Conservation (phyloP, 495 filamentous ascomycete species). For the Usnea hakonensis region DNA sequence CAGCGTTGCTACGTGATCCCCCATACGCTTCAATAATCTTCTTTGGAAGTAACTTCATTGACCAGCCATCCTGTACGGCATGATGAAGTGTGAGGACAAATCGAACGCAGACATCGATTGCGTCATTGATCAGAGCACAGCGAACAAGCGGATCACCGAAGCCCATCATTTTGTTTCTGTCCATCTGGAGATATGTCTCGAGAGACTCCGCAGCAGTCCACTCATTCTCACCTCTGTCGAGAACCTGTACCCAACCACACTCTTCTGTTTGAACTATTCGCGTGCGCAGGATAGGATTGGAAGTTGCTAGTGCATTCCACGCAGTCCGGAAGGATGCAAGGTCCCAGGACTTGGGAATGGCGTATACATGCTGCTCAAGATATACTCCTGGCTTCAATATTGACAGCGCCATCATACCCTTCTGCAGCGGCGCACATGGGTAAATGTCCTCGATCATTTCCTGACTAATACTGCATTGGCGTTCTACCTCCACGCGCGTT, state of each 20-base stretch:
- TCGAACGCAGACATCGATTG: too few relatives aligned
- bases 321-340: conserved; percentile 31
- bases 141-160: too few relatives aligned
- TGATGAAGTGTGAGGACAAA: too few relatives aligned
- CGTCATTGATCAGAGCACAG: too few relatives aligned
- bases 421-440: conserved; percentile 54
- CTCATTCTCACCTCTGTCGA: conserved; percentile 20
- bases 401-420: conserved; percentile 48
- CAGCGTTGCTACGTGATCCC: too few relatives aligned
- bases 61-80: too few relatives aligned
- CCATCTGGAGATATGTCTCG: conserved; percentile 18
- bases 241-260: conserved; percentile 33
- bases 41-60: too few relatives aligned
- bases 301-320: conserved; percentile 32
- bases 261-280: conserved; percentile 30
- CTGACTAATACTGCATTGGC: too few relatives aligned
- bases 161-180: conserved; percentile 1
- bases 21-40: too few relatives aligned
- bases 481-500: too few relatives aligned
- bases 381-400: conserved; percentile 31
- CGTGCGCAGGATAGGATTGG: conserved; percentile 36
- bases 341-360: conserved; percentile 27
- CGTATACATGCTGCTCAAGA: conserved; percentile 26
- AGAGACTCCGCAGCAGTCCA: conserved; percentile 14
- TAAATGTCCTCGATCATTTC: conserved; percentile 55